A percentile compares a stretch with the other conserved stretches of the same genome.
phyloP scores from a whole-genome alignment of 805 yeast species.

The Hanseniaspora pseudoguilliermondii region DNA sequence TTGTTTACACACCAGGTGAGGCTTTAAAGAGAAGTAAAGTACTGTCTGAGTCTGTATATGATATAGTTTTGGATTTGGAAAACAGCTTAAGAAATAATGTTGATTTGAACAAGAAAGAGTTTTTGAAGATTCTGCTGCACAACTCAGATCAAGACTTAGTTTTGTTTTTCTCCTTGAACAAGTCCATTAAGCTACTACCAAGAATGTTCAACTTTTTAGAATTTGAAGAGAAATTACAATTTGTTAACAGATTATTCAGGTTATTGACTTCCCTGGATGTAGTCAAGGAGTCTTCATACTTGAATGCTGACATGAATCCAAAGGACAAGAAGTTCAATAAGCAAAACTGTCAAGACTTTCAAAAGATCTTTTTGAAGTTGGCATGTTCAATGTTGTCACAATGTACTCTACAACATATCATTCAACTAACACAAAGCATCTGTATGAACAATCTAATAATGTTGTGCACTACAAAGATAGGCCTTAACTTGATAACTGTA shows the following conservation, averaged over 20 bases:
- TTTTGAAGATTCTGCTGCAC: conserved; percentile 50
- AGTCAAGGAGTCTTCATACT: conserved; percentile 65
- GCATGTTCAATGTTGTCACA: conserved; percentile 41
- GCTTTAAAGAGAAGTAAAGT: conserved; percentile 6
- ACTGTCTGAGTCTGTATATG: conserved; percentile 52
- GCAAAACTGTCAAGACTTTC: conserved; percentile 48
- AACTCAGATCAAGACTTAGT: conserved; percentile 44
- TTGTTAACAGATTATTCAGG: conserved; percentile 65
- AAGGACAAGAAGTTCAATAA: conserved; percentile 42
- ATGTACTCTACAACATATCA: conserved; percentile 16
- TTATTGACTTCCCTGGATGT: conserved; percentile 70
- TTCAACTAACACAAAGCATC: conserved; percentile 9
- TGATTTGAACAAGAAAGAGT: conserved; percentile 32
- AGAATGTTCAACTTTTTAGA: conserved; percentile 74
- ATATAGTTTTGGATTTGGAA: conserved; percentile 66
- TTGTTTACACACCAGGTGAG: not conserved
- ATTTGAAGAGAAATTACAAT: conserved; percentile 61
- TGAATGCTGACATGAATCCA: conserved; percentile 26
- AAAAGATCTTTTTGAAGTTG: conserved; percentile 68
- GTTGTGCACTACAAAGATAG: conserved; percentile 53
- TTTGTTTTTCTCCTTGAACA: conserved; percentile 51
- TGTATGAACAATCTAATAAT: conserved; percentile 15
- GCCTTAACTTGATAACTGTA: conserved; percentile 79
- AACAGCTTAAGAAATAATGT: conserved; percentile 51
- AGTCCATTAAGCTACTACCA: conserved; percentile 79